Evolutionary conservation across 129 eudicot species (phyloP), one percentile per base, ranked within the genome.

Genomic region (Arctium minus): DNA sequence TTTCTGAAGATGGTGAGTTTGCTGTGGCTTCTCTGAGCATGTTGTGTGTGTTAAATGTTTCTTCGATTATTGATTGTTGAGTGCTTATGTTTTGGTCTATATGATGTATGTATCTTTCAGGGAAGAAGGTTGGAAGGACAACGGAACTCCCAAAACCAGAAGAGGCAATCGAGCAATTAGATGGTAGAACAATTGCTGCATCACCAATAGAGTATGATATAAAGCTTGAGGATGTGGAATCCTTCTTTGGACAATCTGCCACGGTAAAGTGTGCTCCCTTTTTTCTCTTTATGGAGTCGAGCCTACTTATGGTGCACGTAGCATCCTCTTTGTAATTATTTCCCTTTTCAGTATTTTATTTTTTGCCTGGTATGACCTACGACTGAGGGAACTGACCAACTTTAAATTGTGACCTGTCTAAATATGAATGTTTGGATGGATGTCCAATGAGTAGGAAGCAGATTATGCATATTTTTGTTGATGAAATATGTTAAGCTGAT

Each of bases 211-310:
- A 85, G 81, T 93, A 90, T 82, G 92, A 91, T 81, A 87, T 87
- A 71, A 93, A 88, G 88, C 92, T 86, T 84, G 99, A 96, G 83
- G 98, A 91, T 60, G 97, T 96, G 38, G 99, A 93, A 65, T 83
- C 95, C 35, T 96, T 90, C 81, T 96, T 96, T 80, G 76, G 72
- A 56, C 90, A 93, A 74, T 42, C 75, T 85, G 90, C 91, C 53
- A 95, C 92, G 97, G 98, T 95, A 87, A 3, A 68, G 72, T 17
- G 48, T 67, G 38, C 35, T 75, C 27, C 33, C 38, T 64, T 33
- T 18, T n/a, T 17, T 37, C n/a, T 10, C n/a, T 7, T 2, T 3
- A 27, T 65, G 27, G 29, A 56, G 67, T 15, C 1, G 27, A 15
- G 8, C 67, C 67, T 56, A 56, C 65, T 53, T 53, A 53, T 15